A percentile compares a stretch with the other conserved stretches of the same genome.
These are phyloP conservation scores for Leptodermis oblonga DNA, from an alignment of 257 asterid species.

Conservation along the genomic window DNA sequence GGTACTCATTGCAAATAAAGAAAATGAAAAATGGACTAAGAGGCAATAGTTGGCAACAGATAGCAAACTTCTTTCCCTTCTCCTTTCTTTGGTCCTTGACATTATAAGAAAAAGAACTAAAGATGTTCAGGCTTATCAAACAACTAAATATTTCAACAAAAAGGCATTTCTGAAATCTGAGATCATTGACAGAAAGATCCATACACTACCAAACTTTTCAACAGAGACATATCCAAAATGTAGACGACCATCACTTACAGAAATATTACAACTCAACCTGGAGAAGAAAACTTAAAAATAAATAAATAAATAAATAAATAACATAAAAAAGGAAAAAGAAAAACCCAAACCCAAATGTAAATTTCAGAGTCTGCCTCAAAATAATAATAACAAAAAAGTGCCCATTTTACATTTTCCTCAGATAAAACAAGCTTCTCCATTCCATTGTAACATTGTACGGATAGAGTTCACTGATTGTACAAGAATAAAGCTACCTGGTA, in stretches of 20 bases:
- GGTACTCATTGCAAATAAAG: not conserved
- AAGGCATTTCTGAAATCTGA: not conserved
- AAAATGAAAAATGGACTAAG: not conserved
- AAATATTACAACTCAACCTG: not conserved
- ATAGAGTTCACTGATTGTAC: slow-evolving; percentile 10
- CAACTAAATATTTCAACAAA: not conserved
- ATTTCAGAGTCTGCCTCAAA: not conserved
- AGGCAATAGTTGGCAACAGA: not conserved
- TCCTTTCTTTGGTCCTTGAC: not conserved
- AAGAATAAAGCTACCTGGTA: slow-evolving; percentile 47
- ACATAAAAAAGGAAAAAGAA: not conserved
- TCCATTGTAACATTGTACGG: not conserved
- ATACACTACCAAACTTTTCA: not conserved
- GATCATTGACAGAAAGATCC: not conserved
- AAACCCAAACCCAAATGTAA: not conserved
- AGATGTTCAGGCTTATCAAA: not conserved
- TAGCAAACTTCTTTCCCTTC: not conserved
- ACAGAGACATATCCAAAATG: too few relatives aligned
- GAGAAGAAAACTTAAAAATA: not conserved
- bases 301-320: too few relatives aligned
- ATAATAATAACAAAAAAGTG: not conserved
- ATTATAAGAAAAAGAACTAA: not conserved
- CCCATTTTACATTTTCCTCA: not conserved
- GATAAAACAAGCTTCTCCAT: not conserved
- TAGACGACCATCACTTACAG: not conserved